Evolutionary conservation across 176 grass and related monocot genomes (phyloP).

Genomic region (Juncus inflexus): DNA sequence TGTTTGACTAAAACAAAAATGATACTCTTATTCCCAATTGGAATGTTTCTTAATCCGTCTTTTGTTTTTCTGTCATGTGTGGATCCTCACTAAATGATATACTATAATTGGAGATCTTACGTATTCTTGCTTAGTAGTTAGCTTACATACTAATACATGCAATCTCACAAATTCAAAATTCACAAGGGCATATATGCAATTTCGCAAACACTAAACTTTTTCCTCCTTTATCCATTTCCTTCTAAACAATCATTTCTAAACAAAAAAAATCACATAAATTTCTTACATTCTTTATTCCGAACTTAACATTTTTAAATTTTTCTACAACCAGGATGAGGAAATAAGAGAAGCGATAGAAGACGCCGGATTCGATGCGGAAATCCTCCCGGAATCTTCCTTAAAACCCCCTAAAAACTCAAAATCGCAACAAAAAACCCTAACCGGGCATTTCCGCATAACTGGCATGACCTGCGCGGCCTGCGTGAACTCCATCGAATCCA

Average conservation of each 20-base stretch:
- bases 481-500: conserved; percentile 86
- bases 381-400: conserved; percentile 54
- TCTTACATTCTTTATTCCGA: conserved; percentile 14
- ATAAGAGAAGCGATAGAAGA: conserved; percentile 85
- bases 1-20: too few relatives aligned
- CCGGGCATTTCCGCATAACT: conserved; percentile 87
- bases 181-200: not conserved
- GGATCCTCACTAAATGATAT: too few relatives aligned
- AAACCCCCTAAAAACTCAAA: conserved; percentile 44
- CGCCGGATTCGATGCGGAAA: conserved; percentile 83
- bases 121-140: too few relatives aligned
- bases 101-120: too few relatives aligned
- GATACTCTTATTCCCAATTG: too few relatives aligned
- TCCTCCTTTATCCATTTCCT: not conserved
- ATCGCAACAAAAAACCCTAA: conserved; percentile 52
- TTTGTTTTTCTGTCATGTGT: too few relatives aligned
- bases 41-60: too few relatives aligned
- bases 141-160: too few relatives aligned
- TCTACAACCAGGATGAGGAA: conserved; percentile 54
- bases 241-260: too few relatives aligned
- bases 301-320: not conserved
- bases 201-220: not conserved
- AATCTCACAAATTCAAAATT: too few relatives aligned
- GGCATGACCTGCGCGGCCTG: conserved; percentile 95
- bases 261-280: not conserved